Base-by-base conservation (phyloP, 768 basidiomycete species). In the Podaxis sp. region DNA sequence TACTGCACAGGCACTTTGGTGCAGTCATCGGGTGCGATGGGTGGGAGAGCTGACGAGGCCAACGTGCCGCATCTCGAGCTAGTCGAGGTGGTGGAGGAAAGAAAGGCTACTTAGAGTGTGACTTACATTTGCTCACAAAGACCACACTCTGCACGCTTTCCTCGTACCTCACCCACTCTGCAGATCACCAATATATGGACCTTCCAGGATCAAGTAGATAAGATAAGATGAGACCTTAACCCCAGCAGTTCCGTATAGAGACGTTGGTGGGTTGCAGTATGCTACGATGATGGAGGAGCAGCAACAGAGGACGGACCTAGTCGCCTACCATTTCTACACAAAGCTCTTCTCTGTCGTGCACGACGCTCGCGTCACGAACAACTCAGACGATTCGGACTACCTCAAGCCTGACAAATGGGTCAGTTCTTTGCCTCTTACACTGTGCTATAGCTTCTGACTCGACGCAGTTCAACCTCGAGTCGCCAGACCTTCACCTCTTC, bases 351-450 rank as follows among this genome's bases (percentile, higher is more conserved):
- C 89, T 70, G 82, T 91, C 67, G 81, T 94, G 66, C 82, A 87
- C 73, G 79, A 90, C 71, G 89, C 91, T 13, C 80, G 92, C 64
- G 80, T 87, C n/a, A 88, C 88, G 46, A 73, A 74, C 56, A 84
- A 83, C 66, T 65, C 28, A 30, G 6, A 30, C 6, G 28, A 6
- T 6, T 30, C 73, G 1, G 73, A 67, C 62, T 65, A 68, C 30
- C 77, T 74, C 64, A 91, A 84, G 79, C 75, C 82, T 49, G 92
- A 94, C 72, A 93, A 90, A 84, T 93, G 92, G 92, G 91, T 93
- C 55, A 64, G 90, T 78, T 1, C 17, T 2, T 11, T 48, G 12
- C 17, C 22, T 26, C 24, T 9, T 19, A 22, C 24, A 44, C 87
- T 33, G 72, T 75, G 68, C 74, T 48, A 72, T 6, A 73, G 33